Base-by-base conservation (phyloP, 805 yeast genomes). In the Metschnikowia corniflorae region DNA sequence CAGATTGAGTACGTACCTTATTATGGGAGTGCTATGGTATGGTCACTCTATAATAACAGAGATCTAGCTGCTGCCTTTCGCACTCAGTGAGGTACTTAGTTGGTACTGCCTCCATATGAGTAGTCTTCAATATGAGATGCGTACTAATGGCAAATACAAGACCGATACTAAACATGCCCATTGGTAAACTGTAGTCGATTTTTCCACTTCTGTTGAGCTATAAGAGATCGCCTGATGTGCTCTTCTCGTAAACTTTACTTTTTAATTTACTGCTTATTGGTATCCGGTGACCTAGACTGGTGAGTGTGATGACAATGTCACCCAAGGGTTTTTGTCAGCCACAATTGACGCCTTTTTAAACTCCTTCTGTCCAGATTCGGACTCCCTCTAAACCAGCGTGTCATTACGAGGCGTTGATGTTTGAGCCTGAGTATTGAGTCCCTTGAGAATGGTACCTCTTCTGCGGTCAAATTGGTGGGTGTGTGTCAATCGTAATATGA, bases 91-190 rank as follows among this genome's bases (percentile, higher is more conserved):
- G n/a, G n/a, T n/a, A n/a, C n/a, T n/a, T n/a, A n/a, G n/a, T n/a
- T n/a, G n/a, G n/a, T n/a, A n/a, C n/a, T n/a, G n/a, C n/a, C n/a
- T n/a, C n/a, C n/a, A n/a, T n/a, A n/a, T n/a, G n/a, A n/a, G n/a
- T n/a, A n/a, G n/a, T n/a, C n/a, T n/a, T n/a, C n/a, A n/a, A n/a
- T n/a, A n/a, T n/a, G n/a, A n/a, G n/a, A n/a, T 91, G 98, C 0
- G 97, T 93, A 33, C 85, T 85, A 7, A 91, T 67, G 0, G 95
- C 93, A 3, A 87, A 75, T 8, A 91, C 69, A 23, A 87, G 58
- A 19, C 94, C 84, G 15, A 88, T 73, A 50, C 88, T 96, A 44
- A 89, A 73, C 16, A 82, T 70, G 7, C 91, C 86, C 54, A 81
- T 83, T 3, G 86, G 86, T 16, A 91, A 63, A 3, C 81, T 71